Base-by-base conservation (phyloP, 352 stramenopile species). In the Detonula confervacea region DNA sequence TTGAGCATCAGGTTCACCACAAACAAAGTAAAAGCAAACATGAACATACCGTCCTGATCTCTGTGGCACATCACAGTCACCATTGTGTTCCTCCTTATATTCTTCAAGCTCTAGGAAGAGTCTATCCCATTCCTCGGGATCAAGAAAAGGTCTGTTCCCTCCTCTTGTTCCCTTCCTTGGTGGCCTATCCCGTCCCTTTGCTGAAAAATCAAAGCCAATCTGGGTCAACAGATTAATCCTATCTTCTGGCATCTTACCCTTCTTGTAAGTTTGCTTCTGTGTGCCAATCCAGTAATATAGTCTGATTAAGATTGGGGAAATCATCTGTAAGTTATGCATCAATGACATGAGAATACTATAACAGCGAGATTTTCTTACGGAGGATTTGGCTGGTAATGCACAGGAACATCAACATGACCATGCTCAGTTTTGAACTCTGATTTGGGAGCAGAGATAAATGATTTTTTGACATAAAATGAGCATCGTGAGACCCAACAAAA, bases 241-340 rank as follows among this genome's bases (percentile, higher is more conserved):
- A 14, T 73, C 60, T 12, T 73, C 22, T 30, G 59, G 27, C 29
- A 78, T 24, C 42, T 37, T 64, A 1, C 56, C 56, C 44, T 54
- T 65, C 39, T 61, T 81, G 54, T 59, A 64, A 30, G 18, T 12
- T 14, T 66, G 42, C 12, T 44, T 24, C 35, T 81, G 73, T 20
- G 37, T 65, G 16, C 55, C 44, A 20, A 70, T 22, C 73, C 73
- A 81, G 24, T 60, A 62, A 25, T 81, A 81, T 16, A 81, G 56
- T 8, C 44, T 54, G 44, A 24, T 5, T 18, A n/a, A 54, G 44
- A 54, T 18, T n/a, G 44, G 20, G 18, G 12, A 22, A 24, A 54
- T n/a, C n/a, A n/a, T n/a, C n/a, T n/a, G n/a, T n/a, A n/a, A n/a
- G n/a, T n/a, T n/a, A n/a, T n/a, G n/a, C n/a, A n/a, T n/a, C n/a